phyloP scores from a whole-genome alignment of 805 yeast genomes.

The Ogataea salicorniae region DNA sequence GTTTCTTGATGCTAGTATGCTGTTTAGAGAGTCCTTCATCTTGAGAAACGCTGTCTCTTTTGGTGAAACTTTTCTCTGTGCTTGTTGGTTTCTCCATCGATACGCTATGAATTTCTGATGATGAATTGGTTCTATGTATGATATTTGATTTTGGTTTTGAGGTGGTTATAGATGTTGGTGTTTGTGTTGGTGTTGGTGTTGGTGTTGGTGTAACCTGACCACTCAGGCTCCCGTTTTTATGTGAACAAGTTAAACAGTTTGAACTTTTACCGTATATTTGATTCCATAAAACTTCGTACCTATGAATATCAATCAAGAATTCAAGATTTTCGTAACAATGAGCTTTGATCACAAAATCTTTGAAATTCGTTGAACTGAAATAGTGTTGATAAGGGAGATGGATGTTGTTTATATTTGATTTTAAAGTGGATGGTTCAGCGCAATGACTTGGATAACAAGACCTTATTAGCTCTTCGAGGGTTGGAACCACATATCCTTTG shows the following conservation, averaged over 20 bases:
- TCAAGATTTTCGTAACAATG: constrained; percentile 21
- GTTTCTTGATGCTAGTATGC: neutral
- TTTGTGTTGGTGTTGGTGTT: neutral
- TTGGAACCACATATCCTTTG: constrained; percentile 7
- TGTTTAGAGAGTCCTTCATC: neutral
- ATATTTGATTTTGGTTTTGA: neutral
- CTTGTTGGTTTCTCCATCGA: neutral
- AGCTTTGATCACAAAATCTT: constrained; percentile 6
- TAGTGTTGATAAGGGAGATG: constrained; percentile 1
- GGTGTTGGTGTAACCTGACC: neutral
- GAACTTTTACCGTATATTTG: constrained; percentile 1
- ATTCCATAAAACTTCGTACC: constrained; percentile 18
- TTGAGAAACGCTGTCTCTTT: constrained; percentile 2
- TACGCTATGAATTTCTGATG: neutral
- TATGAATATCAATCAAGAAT: constrained; percentile 17
- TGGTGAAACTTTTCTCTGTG: neutral
- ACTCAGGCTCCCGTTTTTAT: neutral
- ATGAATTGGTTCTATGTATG: neutral
- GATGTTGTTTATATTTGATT: constrained; percentile 1
- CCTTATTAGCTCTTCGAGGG: constrained; percentile 12
- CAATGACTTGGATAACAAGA: constrained; percentile 8
- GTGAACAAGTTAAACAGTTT: constrained; percentile 6
- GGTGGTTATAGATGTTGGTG: neutral
- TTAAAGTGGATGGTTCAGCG: neutral
- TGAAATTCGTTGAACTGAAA: constrained; percentile 10